phyloP scores from a whole-genome alignment of 805 yeast genomes.

The Huiozyma sinensis region DNA sequence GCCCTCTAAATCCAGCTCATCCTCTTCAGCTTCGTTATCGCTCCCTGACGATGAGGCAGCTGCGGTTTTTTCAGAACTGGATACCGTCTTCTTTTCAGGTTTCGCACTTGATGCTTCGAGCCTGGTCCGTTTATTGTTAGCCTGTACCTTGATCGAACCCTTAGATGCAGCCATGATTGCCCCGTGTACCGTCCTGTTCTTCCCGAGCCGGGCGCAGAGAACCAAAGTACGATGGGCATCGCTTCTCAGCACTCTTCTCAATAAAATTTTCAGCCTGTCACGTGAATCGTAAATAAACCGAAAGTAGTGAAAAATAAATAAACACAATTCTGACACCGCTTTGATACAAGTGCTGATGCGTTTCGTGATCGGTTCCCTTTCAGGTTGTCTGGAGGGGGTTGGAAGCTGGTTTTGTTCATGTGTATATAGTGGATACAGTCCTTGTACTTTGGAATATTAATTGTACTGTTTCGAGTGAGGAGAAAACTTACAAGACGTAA shows the following conservation, averaged over 20 bases:
- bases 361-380: no score
- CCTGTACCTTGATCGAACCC: not conserved
- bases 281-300: no score
- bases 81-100: not conserved
- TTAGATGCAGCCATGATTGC: not conserved
- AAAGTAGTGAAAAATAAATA: no score
- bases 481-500: no score
- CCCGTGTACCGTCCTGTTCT: not conserved
- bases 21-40: conserved; percentile 5
- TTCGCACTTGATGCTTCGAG: not conserved
- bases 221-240: not conserved
- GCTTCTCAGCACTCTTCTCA: not conserved
- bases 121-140: not conserved
- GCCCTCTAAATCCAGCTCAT: conserved; percentile 13
- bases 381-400: no score
- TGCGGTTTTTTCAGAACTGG: not conserved
- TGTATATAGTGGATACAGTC: no score
- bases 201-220: not conserved
- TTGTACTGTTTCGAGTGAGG: no score
- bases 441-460: no score
- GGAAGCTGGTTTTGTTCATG: no score
- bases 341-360: no score
- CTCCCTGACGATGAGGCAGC: not conserved
- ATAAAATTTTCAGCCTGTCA: no score
- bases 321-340: no score